Conservation (phyloP, 23 red algal genomes). For the Cyanidiococcus yangmingshanensis region DNA sequence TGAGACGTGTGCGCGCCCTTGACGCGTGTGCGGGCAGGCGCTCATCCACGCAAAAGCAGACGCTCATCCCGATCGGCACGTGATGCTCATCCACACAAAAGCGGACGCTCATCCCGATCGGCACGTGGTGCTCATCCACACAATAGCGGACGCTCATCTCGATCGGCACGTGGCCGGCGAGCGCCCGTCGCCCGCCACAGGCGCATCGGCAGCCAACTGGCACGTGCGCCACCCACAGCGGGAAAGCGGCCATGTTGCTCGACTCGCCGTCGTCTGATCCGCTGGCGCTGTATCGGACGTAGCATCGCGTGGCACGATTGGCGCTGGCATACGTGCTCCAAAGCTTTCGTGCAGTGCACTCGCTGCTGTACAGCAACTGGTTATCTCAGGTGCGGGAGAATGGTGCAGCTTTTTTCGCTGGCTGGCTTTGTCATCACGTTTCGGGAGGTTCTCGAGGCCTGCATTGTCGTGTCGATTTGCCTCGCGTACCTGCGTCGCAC, state of each 20-base stretch:
- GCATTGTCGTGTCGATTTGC: conserved; percentile 62
- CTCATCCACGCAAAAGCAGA: too few species aligned
- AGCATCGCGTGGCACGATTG: background rate
- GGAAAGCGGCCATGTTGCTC: background rate
- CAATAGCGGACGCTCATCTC: too few species aligned
- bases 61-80: too few species aligned
- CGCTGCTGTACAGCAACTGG: background rate
- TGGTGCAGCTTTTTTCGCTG: conserved; percentile 45
- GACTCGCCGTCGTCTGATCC: background rate
- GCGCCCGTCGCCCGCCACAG: too few species aligned
- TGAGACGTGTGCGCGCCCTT: too few species aligned
- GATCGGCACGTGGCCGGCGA: too few species aligned
- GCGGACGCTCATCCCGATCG: too few species aligned
- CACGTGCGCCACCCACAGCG: background rate
- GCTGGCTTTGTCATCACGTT: conserved; percentile 73
- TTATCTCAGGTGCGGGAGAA: too few species aligned
- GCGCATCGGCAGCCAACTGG: too few species aligned
- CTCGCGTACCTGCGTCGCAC: conserved; percentile 58
- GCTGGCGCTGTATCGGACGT: background rate
- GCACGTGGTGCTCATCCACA: too few species aligned
- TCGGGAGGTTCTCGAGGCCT: conserved; percentile 74
- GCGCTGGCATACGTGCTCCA: background rate
- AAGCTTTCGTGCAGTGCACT: background rate
- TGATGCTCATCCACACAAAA: too few species aligned
- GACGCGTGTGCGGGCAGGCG: too few species aligned